These are phyloP conservation scores for Verruconis gallopava DNA, from an alignment of 2,329 filamentous ascomycete genomes.

Conservation along the genomic window DNA sequence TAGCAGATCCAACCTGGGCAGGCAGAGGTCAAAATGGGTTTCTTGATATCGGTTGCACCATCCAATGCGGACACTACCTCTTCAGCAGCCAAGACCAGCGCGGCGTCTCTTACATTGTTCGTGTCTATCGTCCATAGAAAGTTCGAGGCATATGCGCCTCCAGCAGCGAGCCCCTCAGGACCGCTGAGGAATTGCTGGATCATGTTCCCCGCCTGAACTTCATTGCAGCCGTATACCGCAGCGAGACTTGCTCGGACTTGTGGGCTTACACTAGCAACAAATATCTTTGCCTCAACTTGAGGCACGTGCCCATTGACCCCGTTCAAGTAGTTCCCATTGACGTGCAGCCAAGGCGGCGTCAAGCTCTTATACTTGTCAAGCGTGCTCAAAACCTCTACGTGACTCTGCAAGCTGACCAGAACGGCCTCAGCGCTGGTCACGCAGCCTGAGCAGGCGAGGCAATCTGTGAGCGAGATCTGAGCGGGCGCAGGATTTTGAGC, in stretches of 20 bases:
- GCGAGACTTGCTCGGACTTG: constrained; percentile 83
- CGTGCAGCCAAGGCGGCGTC: constrained; percentile 19
- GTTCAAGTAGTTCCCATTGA: constrained; percentile 12
- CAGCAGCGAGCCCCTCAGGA: constrained; percentile 51
- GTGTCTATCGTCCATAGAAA: constrained; percentile 91
- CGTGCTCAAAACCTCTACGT: constrained; percentile 74
- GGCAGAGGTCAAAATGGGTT: constrained; percentile 69
- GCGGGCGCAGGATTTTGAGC: constrained; percentile 51
- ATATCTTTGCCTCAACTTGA: constrained; percentile 51
- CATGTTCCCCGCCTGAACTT: constrained; percentile 65
- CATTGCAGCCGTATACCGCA: constrained; percentile 64
- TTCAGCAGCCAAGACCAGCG: constrained; percentile 50
- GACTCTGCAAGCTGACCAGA: constrained; percentile 87
- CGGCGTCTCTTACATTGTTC: constrained; percentile 67
- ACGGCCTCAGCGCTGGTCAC: constrained; percentile 96
- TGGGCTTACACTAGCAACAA: constrained; percentile 85
- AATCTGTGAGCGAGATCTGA: constrained; percentile 92
- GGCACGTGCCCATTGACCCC: background rate
- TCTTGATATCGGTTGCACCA: constrained; percentile 27
- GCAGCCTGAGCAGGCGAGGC: constrained; percentile 91
- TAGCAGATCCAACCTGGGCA: constrained; percentile 99
- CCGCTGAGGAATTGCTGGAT: constrained; percentile 68
- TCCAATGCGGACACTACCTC: constrained; percentile 29
- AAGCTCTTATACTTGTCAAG: constrained; percentile 51
- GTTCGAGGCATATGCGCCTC: constrained; percentile 58